phyloP scores from a whole-genome alignment of 2,329 filamentous ascomycete species.

The Niveomyces coronatus region DNA sequence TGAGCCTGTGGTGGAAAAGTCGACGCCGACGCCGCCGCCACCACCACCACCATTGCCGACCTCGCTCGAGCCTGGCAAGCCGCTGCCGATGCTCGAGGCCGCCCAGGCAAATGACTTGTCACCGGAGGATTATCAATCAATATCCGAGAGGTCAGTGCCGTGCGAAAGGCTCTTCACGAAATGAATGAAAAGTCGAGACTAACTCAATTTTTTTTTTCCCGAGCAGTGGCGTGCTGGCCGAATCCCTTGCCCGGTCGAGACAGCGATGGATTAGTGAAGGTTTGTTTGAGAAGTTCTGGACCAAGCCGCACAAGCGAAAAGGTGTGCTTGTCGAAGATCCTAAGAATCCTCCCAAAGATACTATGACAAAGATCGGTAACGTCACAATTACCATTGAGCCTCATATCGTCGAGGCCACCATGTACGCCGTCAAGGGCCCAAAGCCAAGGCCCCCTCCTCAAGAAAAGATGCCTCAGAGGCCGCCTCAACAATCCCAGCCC shows the following conservation, averaged over 20 bases:
- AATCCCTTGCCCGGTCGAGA: slow-evolving; percentile 64
- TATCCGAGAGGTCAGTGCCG: slow-evolving; percentile 54
- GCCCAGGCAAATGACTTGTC: slow-evolving; percentile 55
- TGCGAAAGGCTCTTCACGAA: too few species aligned
- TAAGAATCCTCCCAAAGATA: slow-evolving; percentile 59
- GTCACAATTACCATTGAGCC: slow-evolving; percentile 70
- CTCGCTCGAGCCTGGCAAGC: slow-evolving; percentile 52
- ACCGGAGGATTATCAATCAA: slow-evolving; percentile 57
- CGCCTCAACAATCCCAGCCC: slow-evolving; percentile 3
- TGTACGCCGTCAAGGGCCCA: slow-evolving; percentile 61
- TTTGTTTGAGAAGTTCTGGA: slow-evolving; percentile 69
- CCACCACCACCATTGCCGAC: slow-evolving; percentile 46
- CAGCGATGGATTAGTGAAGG: slow-evolving; percentile 62
- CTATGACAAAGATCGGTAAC: slow-evolving; percentile 62
- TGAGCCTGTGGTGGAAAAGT: slow-evolving; percentile 23
- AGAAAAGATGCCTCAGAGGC: slow-evolving; percentile 17
- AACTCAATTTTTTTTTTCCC: slow-evolving; percentile 14
- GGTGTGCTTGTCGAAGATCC: slow-evolving; percentile 52
- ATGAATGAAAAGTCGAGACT: too few species aligned
- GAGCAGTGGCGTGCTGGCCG: slow-evolving; percentile 59
- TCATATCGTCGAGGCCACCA: slow-evolving; percentile 65
- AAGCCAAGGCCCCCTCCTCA: slow-evolving; percentile 31
- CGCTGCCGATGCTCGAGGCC: slow-evolving; percentile 59
- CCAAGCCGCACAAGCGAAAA: slow-evolving; percentile 59
- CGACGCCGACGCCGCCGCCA: slow-evolving; percentile 21